Evolutionary conservation across 2,329 filamentous ascomycete genomes (phyloP), one percentile per base, ranked within the genome.

Genomic region (Penicillium sclerotiorum): DNA sequence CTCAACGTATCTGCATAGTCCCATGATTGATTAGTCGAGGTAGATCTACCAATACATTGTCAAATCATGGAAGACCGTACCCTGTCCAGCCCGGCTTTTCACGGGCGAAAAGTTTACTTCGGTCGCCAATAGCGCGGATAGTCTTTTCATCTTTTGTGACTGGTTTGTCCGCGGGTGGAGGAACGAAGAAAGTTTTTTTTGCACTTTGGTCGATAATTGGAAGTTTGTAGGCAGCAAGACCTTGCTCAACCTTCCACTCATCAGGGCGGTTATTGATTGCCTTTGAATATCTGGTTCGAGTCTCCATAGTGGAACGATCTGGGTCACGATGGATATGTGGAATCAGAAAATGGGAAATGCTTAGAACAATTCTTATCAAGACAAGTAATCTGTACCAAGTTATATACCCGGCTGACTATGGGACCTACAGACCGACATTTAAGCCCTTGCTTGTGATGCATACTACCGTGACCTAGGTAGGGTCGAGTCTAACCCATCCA

Each of bases 241-340:
- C 78, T 58, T 81, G 78, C 50, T 81, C 78, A 41, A 80, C 74
- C 61, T 74, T 79, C 77, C 78, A 81, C 63, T 80, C 78, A 69
- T 80, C 76, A 1, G 74, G 55, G 20, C 66, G 62, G 57, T 69
- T 63, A 50, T 25, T 25, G 21, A 25, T 18, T 21, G 6, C 20
- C 13, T 33, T 33, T 33, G 37, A n/a, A 39, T 33, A 33, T n/a
- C 15, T 33, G 30, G 37, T 18, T 39, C 37, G 15, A 39, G 30
- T 39, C 21, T 25, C 33, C 33, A 36, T 36, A 18, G 33, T 39
- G 37, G 21, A 15, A 33, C 30, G 30, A 33, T 33, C 8, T 33
- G 30, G 25, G 25, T n/a, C n/a, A n/a, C n/a, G n/a, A 12, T 33
- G 30, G 30, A 33, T n/a, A 15, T 33, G 8, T 33, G 30, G 30